Evolutionary conservation across 2,329 filamentous ascomycete genomes (phyloP), one percentile per base, ranked within the genome.

Genomic region (Capronia coronata): DNA sequence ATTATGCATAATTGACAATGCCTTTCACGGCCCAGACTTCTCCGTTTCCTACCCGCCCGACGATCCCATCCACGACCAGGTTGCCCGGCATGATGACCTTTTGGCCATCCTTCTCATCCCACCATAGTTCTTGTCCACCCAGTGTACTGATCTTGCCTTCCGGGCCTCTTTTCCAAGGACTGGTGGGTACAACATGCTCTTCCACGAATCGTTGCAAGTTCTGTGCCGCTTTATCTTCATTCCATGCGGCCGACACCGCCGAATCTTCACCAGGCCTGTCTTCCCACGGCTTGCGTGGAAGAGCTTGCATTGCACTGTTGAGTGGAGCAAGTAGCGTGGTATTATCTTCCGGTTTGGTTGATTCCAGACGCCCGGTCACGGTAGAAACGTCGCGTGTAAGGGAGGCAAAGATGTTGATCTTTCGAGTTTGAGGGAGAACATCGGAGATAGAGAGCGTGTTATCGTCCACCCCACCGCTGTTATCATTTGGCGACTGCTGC

Each of bases 201-300:
- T 94, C 84, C 1, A 94, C 87, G 65, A 97, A 97, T 32, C 78
- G 74, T 62, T 77, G 75, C 55, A 97, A 66, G 62, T 97, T 97
- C 58, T 71, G 71, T 54, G 81, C 77, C 6, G 93, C 91, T 43
- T 89, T 76, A 49, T 88, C 82, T 62, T 84, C 78, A 45, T 76
- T 68, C 0, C 85, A 79, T 55, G 90, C 75, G 61, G 83, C 70
- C 66, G 68, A 70, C 9, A 61, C 48, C 11, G 43, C 46, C 14
- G 39, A 34, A n/a, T 54, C 35, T 35, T 61, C 58, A 22, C 45
- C 57, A 7, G 57, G 58, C 29, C 55, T 29, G 30, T 60, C 74
- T 61, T 86, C 87, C 87, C 87, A 94, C 0, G 90, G 90, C 67
- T 96, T 97, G 45, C 84, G 76, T 1, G 89, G 86, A 19, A 97